These are phyloP conservation scores for Neurospora sp. DNA, from an alignment of 2,329 filamentous ascomycete genomes.

Conservation along the genomic window DNA sequence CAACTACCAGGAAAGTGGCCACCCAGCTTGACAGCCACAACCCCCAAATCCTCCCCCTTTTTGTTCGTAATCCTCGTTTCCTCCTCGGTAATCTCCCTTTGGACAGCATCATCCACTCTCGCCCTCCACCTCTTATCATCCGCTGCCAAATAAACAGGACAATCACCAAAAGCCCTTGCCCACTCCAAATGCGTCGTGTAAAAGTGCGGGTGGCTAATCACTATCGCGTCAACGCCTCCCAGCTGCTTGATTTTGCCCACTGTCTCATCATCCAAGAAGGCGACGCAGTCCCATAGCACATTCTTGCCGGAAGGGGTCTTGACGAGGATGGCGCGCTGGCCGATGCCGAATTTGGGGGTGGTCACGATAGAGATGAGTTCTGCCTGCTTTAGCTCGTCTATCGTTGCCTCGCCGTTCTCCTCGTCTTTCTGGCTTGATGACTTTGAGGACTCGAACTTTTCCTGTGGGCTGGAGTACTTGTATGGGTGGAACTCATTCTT, in stretches of 20 bases:
- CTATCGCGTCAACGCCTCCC: slow-evolving; percentile 62
- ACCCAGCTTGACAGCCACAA: slow-evolving; percentile 58
- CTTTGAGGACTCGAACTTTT: neutral
- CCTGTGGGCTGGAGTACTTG: slow-evolving; percentile 26
- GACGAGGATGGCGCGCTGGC: slow-evolving; percentile 63
- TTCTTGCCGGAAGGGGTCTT: slow-evolving; percentile 61
- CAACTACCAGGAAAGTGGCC: slow-evolving; percentile 70
- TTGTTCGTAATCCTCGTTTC: slow-evolving; percentile 30
- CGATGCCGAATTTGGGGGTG: slow-evolving; percentile 58
- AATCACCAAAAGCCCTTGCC: slow-evolving; percentile 53
- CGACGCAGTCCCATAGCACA: slow-evolving; percentile 70
- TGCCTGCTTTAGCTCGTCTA: neutral
- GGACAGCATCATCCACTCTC: slow-evolving; percentile 23
- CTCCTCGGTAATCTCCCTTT: slow-evolving; percentile 34
- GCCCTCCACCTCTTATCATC: slow-evolving; percentile 60
- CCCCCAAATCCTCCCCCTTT: slow-evolving; percentile 30
- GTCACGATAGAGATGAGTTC: slow-evolving; percentile 37
- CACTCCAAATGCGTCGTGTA: slow-evolving; percentile 70
- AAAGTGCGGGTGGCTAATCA: slow-evolving; percentile 74
- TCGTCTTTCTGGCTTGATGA: too few species aligned
- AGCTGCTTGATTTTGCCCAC: slow-evolving; percentile 44
- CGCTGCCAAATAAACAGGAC: slow-evolving; percentile 57
- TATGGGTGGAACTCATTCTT: slow-evolving; percentile 45
- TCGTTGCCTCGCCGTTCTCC: neutral
- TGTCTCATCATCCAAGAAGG: slow-evolving; percentile 58